Conservation (phyloP, 805 yeast genomes). For the Saccharomyces eubayanus region DNA sequence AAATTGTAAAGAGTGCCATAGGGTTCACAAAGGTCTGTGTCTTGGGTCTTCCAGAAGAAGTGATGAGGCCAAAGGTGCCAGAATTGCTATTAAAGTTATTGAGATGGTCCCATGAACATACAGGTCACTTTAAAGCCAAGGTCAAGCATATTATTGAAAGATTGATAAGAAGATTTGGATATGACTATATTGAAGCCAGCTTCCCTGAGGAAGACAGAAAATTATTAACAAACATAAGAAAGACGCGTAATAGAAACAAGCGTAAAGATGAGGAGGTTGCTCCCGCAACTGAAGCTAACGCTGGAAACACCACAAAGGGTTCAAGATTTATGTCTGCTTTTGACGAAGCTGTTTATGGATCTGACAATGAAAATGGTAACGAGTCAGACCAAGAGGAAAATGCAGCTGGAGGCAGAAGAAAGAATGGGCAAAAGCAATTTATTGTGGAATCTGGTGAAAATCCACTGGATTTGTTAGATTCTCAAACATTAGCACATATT, state of each 20-base stretch:
- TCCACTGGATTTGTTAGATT: constrained; percentile 85
- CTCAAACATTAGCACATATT: constrained; percentile 75
- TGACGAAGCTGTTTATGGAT: constrained; percentile 84
- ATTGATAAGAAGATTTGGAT: constrained; percentile 82
- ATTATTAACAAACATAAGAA: constrained; percentile 75
- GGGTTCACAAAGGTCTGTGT: constrained; percentile 91
- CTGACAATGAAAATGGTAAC: constrained; percentile 52
- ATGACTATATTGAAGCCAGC: constrained; percentile 66
- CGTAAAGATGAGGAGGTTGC: constrained; percentile 39
- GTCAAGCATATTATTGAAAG: constrained; percentile 91
- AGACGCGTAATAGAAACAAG: constrained; percentile 76
- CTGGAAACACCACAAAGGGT: constrained; percentile 24
- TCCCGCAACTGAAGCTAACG: constrained; percentile 12
- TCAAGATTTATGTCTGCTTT: constrained; percentile 73
- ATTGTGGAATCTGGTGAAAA: constrained; percentile 67
- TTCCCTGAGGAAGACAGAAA: constrained; percentile 90
- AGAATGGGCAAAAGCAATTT: constrained; percentile 42
- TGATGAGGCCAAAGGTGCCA: constrained; percentile 57
- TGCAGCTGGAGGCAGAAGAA: constrained; percentile 14
- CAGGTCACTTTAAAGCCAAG: constrained; percentile 87
- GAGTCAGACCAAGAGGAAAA: constrained; percentile 38
- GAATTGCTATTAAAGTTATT: constrained; percentile 64
- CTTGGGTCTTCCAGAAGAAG: constrained; percentile 69
- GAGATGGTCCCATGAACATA: constrained; percentile 93
- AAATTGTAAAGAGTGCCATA: constrained; percentile 87